Evolutionary conservation across 2,329 filamentous ascomycete genomes (phyloP).

Genomic region (Penicillium sp.): DNA sequence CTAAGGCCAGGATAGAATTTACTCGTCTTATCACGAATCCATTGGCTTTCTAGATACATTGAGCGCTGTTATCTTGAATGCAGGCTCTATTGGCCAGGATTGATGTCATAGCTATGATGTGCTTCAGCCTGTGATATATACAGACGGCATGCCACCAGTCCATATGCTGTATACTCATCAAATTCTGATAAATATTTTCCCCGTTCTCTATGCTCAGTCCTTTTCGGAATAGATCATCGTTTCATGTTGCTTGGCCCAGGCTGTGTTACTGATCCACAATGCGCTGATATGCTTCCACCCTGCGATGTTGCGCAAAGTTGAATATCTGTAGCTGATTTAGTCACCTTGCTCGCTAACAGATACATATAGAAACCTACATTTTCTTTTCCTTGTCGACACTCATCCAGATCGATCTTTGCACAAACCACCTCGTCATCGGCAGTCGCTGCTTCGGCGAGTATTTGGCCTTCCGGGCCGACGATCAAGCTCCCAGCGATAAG

Average conservation of each 20-base stretch:
- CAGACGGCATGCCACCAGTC: no score
- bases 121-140: no score
- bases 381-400: not conserved
- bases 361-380: not conserved
- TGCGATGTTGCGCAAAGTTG: not conserved
- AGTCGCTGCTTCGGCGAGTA: not conserved
- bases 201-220: no score
- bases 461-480: not conserved
- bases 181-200: no score
- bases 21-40: no score
- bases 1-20: not conserved
- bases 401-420: not conserved
- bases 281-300: not conserved
- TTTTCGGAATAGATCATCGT: no score
- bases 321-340: not conserved
- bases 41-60: no score
- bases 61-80: no score
- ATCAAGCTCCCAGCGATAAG: not conserved
- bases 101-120: no score
- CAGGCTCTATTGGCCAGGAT: no score
- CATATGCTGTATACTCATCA: no score
- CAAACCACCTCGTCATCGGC: not conserved
- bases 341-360: not conserved
- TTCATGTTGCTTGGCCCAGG: no score
- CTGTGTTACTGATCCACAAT: not conserved